Conservation (phyloP, 345 rosid species). For the Arabidopsis arenosa region DNA sequence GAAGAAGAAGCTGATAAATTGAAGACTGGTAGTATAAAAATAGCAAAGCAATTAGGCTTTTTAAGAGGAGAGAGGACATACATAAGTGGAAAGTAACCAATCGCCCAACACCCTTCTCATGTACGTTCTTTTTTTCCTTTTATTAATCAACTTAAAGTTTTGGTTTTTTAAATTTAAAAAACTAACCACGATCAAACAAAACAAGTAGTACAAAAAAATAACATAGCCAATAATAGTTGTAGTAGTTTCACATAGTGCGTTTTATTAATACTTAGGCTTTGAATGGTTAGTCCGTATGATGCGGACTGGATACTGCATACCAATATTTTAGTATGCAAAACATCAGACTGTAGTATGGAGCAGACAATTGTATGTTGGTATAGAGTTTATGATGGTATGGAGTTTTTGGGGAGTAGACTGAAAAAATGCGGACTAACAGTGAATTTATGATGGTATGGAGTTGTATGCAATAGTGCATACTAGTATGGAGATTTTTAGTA, state of each 20-base stretch:
- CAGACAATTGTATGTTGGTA: no score
- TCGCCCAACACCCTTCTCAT: not conserved
- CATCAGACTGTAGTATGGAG: no score
- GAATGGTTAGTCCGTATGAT: no score
- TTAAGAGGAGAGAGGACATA: slow-evolving; percentile 6
- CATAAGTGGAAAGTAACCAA: slow-evolving; percentile 36
- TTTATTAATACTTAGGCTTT: slow-evolving; percentile 6
- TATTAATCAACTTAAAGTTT: not conserved
- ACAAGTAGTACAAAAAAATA: not conserved
- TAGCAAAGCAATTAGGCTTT: slow-evolving; percentile 24
- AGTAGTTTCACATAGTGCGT: slow-evolving; percentile 23
- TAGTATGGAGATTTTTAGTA: no score
- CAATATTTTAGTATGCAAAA: no score
- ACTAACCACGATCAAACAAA: not conserved
- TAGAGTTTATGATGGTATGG: no score
- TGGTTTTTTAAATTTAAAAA: not conserved
- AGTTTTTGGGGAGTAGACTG: no score
- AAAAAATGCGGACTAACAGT: no score
- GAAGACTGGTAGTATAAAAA: slow-evolving; percentile 8
- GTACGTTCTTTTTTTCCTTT: not conserved
- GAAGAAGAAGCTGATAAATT: not conserved
- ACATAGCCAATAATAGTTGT: not conserved
- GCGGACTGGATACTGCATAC: no score
- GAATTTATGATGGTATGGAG: no score
- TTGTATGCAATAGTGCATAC: no score